Evolutionary conservation across 495 filamentous ascomycete genomes (phyloP).

Genomic region (Penicillium pulvis): DNA sequence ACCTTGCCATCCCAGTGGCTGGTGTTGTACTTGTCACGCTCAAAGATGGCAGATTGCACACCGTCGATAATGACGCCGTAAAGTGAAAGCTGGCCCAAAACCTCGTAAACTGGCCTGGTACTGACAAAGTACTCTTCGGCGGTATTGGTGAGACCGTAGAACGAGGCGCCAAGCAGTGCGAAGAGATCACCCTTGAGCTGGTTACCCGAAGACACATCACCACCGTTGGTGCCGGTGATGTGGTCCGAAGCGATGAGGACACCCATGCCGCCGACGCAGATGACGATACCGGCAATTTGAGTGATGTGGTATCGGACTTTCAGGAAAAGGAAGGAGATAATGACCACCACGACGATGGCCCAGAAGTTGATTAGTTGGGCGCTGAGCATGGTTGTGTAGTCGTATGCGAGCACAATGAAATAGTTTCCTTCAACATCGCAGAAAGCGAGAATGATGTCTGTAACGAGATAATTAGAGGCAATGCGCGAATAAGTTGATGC

Average conservation of each 20-base stretch:
- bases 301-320: conserved; percentile 83
- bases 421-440: conserved; percentile 97
- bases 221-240: conserved; percentile 68
- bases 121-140: conserved; percentile 91
- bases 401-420: conserved; percentile 92
- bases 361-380: conserved; percentile 98
- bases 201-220: conserved; percentile 54
- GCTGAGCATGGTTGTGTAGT: conserved; percentile 86
- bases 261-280: conserved; percentile 93
- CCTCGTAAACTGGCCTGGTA: conserved; percentile 87
- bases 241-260: conserved; percentile 86
- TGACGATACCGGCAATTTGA: conserved; percentile 82
- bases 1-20: conserved; percentile 69
- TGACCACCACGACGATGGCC: conserved; percentile 91
- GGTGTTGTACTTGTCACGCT: conserved; percentile 66
- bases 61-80: conserved; percentile 93
- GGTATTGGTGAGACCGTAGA: conserved; percentile 90
- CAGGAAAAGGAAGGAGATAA: conserved; percentile 79
- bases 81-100: conserved; percentile 85
- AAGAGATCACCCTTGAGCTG: conserved; percentile 93
- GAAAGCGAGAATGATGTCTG: conserved; percentile 84
- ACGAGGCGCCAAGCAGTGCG: conserved; percentile 81
- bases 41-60: conserved; percentile 86
- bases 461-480: conserved; percentile 10
- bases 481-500: neutral